Evolutionary conservation across 371 early-diverging fungal species (phyloP), one percentile per base, ranked within the genome.

Genomic region (Lichtheimia hyalospora): DNA sequence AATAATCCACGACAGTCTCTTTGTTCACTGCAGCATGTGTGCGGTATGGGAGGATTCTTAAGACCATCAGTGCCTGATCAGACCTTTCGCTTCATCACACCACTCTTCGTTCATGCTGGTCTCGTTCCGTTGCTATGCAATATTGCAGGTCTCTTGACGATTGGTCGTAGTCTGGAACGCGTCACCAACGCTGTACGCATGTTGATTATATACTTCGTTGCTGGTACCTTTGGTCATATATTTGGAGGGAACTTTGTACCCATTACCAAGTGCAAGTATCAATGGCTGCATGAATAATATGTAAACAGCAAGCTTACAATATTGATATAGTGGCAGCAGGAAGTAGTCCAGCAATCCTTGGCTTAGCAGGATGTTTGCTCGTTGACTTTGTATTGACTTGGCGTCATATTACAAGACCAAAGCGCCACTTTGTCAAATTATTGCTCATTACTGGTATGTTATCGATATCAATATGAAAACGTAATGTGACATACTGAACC

Each of bases 81-180:
- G 61, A 86, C 90, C 82, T 91, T 73, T 63, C 79, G 92, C 13
- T 90, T 92, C 61, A 75, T 92, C 49, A 68, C 81, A 5, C 85
- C 94, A 4, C 79, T 92, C 20, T 88, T 90, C 61, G 73, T 93
- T 54, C 92, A 93, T 65, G 87, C 83, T 25, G 94, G 92, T 8
- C 52, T 90, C 2, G 39, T 91, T 0, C 92, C 91, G 63, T 59
- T 91, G n/a, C 14, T 79, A 3, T 71, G 89, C 62, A 91, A 93
- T 69, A 16, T 89, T 52, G 18, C 69, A 13, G 79, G 83, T 49
- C 90, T 89, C 58, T 51, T 84, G 44, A 57, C 74, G n/a, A 72
- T 85, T 13, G 89, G 87, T 7, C 73, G 69, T 5, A 73, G 84
- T 28, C 64, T 93, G 58, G 94, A 93, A 69, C 61, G 71, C 18